These are phyloP conservation scores for Marasmius sp. DNA, from an alignment of 1,284 basidiomycete genomes.

Conservation along the genomic window DNA sequence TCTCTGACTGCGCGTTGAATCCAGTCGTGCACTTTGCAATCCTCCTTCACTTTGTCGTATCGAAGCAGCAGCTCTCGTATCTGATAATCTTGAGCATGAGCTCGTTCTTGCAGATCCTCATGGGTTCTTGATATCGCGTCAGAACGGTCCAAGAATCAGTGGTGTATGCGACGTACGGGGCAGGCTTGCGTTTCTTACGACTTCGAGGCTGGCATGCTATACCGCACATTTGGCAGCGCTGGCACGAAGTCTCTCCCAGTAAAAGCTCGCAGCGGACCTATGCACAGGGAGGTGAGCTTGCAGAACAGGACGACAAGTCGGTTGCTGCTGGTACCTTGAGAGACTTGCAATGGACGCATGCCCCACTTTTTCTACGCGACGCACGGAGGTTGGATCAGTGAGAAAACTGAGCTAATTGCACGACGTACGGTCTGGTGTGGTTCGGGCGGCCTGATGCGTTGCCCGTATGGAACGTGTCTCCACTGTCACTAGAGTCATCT, in stretches of 20 bases:
- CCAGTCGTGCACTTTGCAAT: constrained; percentile 41
- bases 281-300: background rate
- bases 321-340: constrained; percentile 42
- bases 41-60: constrained; percentile 44
- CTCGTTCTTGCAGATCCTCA: constrained; percentile 51
- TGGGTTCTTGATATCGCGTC: constrained; percentile 42
- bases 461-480: background rate
- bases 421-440: background rate
- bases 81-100: constrained; percentile 46
- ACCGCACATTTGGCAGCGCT: constrained; percentile 44
- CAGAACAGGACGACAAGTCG: background rate
- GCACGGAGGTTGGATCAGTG: background rate
- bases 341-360: constrained; percentile 60
- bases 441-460: background rate
- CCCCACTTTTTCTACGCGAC: constrained; percentile 34
- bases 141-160: background rate
- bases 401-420: background rate
- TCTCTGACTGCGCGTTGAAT: constrained; percentile 19
- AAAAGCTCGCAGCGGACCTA: constrained; percentile 55
- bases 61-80: constrained; percentile 47
- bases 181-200: constrained; percentile 57
- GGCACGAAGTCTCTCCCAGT: constrained; percentile 43
- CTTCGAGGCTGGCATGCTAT: constrained; percentile 49
- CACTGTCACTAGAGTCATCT: background rate
- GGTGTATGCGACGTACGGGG: constrained; percentile 38